Evolutionary conservation across 495 filamentous ascomycete genomes (phyloP), one percentile per base, ranked within the genome.

Genomic region (Lentithecium fluviatile): DNA sequence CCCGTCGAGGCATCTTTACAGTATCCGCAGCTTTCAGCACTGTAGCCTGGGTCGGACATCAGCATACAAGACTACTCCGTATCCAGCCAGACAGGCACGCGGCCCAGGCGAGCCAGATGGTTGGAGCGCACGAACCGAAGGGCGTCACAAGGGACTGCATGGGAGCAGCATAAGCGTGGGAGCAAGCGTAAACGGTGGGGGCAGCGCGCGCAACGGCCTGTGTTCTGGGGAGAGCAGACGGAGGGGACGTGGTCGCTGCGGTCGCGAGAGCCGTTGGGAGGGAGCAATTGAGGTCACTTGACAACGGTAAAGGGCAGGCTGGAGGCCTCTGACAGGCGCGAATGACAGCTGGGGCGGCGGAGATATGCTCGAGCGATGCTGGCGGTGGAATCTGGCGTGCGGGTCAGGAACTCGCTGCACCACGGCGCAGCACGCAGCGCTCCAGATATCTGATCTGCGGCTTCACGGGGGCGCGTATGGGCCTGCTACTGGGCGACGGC

Each of bases 11-110:
- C 52, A 21, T 67, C 64, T 57, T 75, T 74, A 66, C 74, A 76
- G 64, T 76, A 76, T 29, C 74, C 74, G 52, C 74, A 76, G 37
- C 67, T 69, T 40, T 68, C 71, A 24, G 62, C 62, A 38, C 68
- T 60, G 53, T 75, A 76, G 52, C 74, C 73, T 75, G 57, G 34
- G 50, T 25, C 15, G n/a, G 26, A 34, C 50, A 56, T 65, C 56
- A 65, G 63, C 57, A 61, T 23, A 23, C 45, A 20, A 20, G 24
- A 49, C 45, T 7, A 20, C 11, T 53, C 37, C 52, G 5, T 34
- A 60, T 50, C 66, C 66, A 69, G 62, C 63, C 58, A 66, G 52
- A 34, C 40, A 36, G 54, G 48, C 66, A 69, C 66, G 66, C 19
- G 62, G 32, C 15, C 49, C 32, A 58, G 43, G 49, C 46, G 20